phyloP scores from a whole-genome alignment of 768 basidiomycete genomes.

The Mycena belliarum region DNA sequence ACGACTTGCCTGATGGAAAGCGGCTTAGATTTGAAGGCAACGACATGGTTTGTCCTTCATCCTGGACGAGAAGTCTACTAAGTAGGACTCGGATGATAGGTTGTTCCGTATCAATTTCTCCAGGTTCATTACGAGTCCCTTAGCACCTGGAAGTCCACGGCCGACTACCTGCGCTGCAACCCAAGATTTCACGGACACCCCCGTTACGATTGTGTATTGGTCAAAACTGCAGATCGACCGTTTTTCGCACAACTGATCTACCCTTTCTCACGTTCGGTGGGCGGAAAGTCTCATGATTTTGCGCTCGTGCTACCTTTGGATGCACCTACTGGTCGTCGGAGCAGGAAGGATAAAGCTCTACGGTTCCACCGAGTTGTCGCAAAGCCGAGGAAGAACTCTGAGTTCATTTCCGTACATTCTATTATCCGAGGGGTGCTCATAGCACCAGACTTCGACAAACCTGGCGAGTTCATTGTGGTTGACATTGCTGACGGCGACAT shows the following conservation, averaged over 20 bases:
- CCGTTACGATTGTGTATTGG: slow-evolving; percentile 14
- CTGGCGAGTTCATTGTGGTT: neutral
- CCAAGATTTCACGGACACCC: slow-evolving; percentile 28
- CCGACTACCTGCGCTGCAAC: slow-evolving; percentile 26
- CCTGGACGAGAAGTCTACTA: too few relatives aligned
- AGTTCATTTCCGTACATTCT: neutral
- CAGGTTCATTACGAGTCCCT: too few relatives aligned
- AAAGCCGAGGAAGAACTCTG: neutral
- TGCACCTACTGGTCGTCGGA: neutral
- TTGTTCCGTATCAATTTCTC: neutral
- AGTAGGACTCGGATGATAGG: neutral
- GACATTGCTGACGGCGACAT: neutral
- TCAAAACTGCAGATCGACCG: neutral
- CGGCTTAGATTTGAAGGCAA: too few relatives aligned
- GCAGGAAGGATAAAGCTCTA: neutral
- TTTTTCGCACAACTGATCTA: neutral
- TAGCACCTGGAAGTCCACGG: too few relatives aligned
- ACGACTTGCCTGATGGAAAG: too few relatives aligned
- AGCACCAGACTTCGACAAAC: neutral
- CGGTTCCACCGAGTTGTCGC: neutral
- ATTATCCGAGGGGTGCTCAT: neutral
- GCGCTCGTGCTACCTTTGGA: neutral
- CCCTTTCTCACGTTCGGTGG: neutral
- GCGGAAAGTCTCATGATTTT: neutral
- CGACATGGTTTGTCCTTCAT: too few relatives aligned